Base-by-base conservation (phyloP, 1,284 basidiomycete genomes). In the Irpex rosettiformis region DNA sequence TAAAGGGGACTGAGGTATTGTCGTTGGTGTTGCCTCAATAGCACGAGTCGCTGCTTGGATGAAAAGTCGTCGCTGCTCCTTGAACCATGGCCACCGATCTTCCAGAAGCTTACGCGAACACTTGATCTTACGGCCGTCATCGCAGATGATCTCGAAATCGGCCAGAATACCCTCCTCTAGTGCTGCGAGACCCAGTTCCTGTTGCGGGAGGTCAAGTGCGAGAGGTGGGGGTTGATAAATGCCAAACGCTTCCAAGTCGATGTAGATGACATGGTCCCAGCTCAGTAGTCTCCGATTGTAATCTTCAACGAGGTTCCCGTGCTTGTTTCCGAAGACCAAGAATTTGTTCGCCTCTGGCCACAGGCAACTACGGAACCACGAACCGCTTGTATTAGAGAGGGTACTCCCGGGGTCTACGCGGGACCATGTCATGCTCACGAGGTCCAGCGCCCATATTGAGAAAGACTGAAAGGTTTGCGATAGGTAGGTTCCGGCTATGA, bases 21-120 rank as follows among this genome's bases (percentile, higher is more conserved):
- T 82, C 2, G 77, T 68, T 0, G 88, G 85, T 53, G 89, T 72
- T n/a, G 75, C 72, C 51, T 85, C 81, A 42, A 86, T 73, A 2
- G 82, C 77, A 27, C 74, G 75, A 53, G 75, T 74, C 0, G 88
- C 88, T 5, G 76, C 78, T 55, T 81, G 77, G 29, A 85, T 65
- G 65, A 90, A 84, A 56, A 77, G 73, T 55, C 75, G 70, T 22
- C 88, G 77, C 69, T 94, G 88, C 56, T 88, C 81, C 59, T 83
- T 85, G 79, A 98, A 96, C 96, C 96, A 98, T 0, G 89, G 85
- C 96, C 96, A 98, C 13, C 95, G 82, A 42, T 91, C 87, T 69
- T 93, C 88, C 21, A 98, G 77, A 18, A 94, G 74, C 68, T 83
- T 86, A 47, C 93, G 82, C 22, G 93, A 94, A 70, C 93, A 96